Base-by-base conservation (phyloP, 306 rosid genomes). In the Corylus americana region DNA sequence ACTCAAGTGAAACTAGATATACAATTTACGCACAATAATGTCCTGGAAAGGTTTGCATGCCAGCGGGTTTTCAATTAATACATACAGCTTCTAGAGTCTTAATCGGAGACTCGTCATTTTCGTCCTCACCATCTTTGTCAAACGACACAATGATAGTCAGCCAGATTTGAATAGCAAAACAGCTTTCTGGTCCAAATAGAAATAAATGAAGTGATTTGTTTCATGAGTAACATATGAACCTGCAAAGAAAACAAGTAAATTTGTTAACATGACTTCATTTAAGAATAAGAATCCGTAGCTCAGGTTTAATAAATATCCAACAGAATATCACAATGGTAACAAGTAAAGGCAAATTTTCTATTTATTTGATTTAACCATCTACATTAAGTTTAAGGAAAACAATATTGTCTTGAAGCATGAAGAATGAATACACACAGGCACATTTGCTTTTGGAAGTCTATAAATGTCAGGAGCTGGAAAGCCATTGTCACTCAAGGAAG, bases 221-320 rank as follows among this genome's bases (percentile, higher is more conserved):
- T 94, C 98, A 70, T 94, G 98, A 78, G 98, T 94, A 90, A 94
- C 98, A 35, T 94, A 94, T 1, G 98, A 94, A 88, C 98, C 98
- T 94, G 94, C 80, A 81, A 53, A 64, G 58, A 67, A 81, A 71
- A 53, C 20, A 25, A 2, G 17, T 31, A 17, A 71, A 71, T 13
- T 39, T 73, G 22, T 80, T 37, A 66, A 63, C 55, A 83, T 59
- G 22, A 27, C 73, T 81, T 74, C 5, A 35, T 59, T 13, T 68
- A 44, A 39, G 64, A 48, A 74, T 42, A 59, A 20, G 37, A 39
- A 64, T 20, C 42, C 55, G 51, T 44, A 80, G 47, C 66, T 77
- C 53, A 71, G 50, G 39, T 55, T 71, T 20, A 73, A 68, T 31
- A 17, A 73, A 73, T 50, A 73, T 8, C 62, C 8, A 37, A 70